A percentile compares a stretch with the other conserved stretches of the same genome.
These are phyloP conservation scores for Blastobotrys elegans DNA, from an alignment of 1,139 yeast species.

Conservation along the genomic window DNA sequence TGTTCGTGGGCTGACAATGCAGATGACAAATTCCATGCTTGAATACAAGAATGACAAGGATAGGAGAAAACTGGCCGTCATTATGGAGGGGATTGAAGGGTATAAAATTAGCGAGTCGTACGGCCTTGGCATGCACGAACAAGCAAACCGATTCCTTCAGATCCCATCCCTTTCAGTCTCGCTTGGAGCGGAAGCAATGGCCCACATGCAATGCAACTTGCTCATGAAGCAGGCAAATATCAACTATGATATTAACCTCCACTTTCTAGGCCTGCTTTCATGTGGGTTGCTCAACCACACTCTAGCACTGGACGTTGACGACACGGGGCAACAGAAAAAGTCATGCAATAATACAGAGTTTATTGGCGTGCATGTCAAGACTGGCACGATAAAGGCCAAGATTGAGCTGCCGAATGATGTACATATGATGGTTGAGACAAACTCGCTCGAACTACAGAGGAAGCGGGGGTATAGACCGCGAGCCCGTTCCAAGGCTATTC, in stretches of 20 bases:
- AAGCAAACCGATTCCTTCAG: conserved; percentile 23
- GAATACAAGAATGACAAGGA: conserved; percentile 21
- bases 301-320: conserved; percentile 17
- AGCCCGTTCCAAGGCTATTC: conserved; percentile 37
- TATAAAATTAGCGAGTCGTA: conserved; percentile 28
- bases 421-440: conserved; percentile 49
- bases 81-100: conserved; percentile 30
- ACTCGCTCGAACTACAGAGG: conserved; percentile 36
- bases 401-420: conserved; percentile 48
- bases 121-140: conserved; percentile 20
- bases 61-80: conserved; percentile 20
- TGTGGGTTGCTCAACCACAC: conserved; percentile 18
- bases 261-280: conserved; percentile 22
- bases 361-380: conserved; percentile 39
- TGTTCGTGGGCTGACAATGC: conserved; percentile 24
- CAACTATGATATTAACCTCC: conserved; percentile 31
- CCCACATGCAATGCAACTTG: conserved; percentile 20
- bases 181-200: conserved; percentile 20
- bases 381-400: conserved; percentile 41
- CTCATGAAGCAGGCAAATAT: conserved; percentile 27
- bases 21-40: conserved; percentile 22
- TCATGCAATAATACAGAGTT: conserved; percentile 10
- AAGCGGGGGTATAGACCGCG: conserved; percentile 31
- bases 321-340: not conserved
- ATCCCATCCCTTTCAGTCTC: conserved; percentile 27